phyloP scores from a whole-genome alignment of 1,139 yeast genomes.

The Taphrina deformans region DNA sequence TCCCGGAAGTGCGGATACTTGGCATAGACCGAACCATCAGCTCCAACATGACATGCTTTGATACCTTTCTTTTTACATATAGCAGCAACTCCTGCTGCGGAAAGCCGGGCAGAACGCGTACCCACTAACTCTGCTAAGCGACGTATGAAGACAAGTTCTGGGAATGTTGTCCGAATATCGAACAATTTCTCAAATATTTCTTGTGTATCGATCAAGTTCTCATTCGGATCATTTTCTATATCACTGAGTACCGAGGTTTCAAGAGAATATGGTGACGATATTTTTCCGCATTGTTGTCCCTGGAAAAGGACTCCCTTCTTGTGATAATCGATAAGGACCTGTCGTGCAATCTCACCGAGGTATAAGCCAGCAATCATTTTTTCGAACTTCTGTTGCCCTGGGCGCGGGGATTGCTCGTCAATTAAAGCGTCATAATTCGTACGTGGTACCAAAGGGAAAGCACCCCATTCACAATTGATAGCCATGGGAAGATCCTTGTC shows the following conservation, averaged over 20 bases:
- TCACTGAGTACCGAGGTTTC: slow-evolving; percentile 87
- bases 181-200: slow-evolving; percentile 62
- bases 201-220: slow-evolving; percentile 74
- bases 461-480: slow-evolving; percentile 94
- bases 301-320: slow-evolving; percentile 66
- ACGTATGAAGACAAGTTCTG: slow-evolving; percentile 82
- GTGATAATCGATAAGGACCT: slow-evolving; percentile 72
- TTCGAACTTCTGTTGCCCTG: slow-evolving; percentile 93
- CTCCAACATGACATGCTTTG: slow-evolving; percentile 82
- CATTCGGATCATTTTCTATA: slow-evolving; percentile 85
- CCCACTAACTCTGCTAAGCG: slow-evolving; percentile 84
- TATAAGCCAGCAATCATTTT: slow-evolving; percentile 98
- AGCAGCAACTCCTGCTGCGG: slow-evolving; percentile 95
- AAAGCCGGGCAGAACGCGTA: slow-evolving; percentile 85
- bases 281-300: slow-evolving; percentile 63
- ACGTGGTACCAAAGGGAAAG: slow-evolving; percentile 74
- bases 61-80: slow-evolving; percentile 83
- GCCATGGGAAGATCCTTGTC: slow-evolving; percentile 75
- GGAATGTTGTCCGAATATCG: slow-evolving; percentile 63
- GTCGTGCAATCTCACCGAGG: slow-evolving; percentile 86
- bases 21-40: slow-evolving; percentile 94
- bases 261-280: slow-evolving; percentile 64
- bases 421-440: slow-evolving; percentile 79
- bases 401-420: slow-evolving; percentile 88
- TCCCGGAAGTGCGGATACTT: slow-evolving; percentile 88